A percentile compares a stretch with the other conserved stretches of the same genome.
Evolutionary conservation across 257 asterid genomes (phyloP).

Genomic region (Fraxinus pennsylvanica): DNA sequence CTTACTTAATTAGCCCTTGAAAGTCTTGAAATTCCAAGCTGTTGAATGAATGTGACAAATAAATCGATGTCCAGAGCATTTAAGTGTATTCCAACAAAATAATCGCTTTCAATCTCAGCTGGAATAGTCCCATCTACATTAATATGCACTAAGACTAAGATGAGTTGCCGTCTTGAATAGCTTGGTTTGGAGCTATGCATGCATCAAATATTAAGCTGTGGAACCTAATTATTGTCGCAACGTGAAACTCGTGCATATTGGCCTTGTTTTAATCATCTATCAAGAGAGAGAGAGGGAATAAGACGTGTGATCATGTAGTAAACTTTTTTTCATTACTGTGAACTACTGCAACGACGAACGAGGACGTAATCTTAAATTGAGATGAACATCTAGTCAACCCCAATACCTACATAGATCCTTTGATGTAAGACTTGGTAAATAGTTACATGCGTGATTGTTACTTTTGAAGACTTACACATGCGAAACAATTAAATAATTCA

Average conservation of each 20-base stretch:
- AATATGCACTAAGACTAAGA: constrained; percentile 6
- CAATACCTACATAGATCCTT: constrained; percentile 25
- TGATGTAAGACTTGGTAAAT: constrained; percentile 24
- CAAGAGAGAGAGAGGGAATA: too few relatives aligned
- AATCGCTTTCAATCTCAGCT: constrained; percentile 42
- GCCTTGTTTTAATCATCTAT: too few relatives aligned
- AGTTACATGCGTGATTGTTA: constrained; percentile 36
- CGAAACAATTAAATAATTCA: constrained; percentile 29
- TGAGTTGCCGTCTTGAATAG: background rate
- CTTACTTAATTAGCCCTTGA: background rate
- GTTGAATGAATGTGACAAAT: background rate
- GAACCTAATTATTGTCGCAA: too few relatives aligned
- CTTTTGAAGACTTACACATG: constrained; percentile 21
- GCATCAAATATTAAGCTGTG: too few relatives aligned
- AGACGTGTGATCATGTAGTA: too few relatives aligned
- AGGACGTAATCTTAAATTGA: too few relatives aligned
- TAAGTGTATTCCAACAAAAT: constrained; percentile 25
- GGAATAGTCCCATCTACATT: constrained; percentile 36
- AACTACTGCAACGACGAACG: too few relatives aligned
- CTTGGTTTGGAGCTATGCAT: too few relatives aligned
- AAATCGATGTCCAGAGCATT: constrained; percentile 3
- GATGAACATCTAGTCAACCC: background rate
- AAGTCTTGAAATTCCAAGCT: background rate
- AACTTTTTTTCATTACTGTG: too few relatives aligned
- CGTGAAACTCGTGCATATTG: too few relatives aligned